These are phyloP conservation scores for Pseudotulostoma volvatum DNA, from an alignment of 495 filamentous ascomycete genomes.

Conservation along the genomic window DNA sequence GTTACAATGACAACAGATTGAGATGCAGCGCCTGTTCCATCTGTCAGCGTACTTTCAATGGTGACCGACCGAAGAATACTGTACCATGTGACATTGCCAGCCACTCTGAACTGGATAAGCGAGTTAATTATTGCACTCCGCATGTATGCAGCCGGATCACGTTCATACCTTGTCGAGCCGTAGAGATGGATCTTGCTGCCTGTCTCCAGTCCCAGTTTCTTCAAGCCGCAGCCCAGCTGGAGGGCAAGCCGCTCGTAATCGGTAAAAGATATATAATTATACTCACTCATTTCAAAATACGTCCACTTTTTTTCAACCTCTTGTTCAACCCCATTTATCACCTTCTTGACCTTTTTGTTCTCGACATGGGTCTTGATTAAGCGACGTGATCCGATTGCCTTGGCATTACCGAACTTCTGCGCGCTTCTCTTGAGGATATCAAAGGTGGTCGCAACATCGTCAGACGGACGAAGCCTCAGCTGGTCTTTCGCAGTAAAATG, in stretches of 20 bases:
- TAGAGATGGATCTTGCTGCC: constrained; percentile 71
- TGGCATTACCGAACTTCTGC: constrained; percentile 73
- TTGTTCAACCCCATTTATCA: constrained; percentile 73
- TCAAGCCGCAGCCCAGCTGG: constrained; percentile 58
- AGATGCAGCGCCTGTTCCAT: constrained; percentile 41
- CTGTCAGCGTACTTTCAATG: background rate
- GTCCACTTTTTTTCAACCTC: constrained; percentile 94
- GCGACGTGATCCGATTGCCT: constrained; percentile 64
- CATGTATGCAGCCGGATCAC: too few species aligned
- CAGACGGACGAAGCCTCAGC: constrained; percentile 46
- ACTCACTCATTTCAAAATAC: constrained; percentile 83
- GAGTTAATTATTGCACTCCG: too few species aligned
- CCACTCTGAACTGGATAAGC: constrained; percentile 46
- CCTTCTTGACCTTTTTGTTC: constrained; percentile 94
- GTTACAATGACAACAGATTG: constrained; percentile 93
- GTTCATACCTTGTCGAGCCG: constrained; percentile 57
- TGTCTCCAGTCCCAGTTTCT: constrained; percentile 62
- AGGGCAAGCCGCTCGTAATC: constrained; percentile 70
- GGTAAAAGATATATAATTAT: constrained; percentile 71
- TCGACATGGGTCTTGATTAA: constrained; percentile 77
- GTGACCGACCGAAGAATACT: constrained; percentile 6
- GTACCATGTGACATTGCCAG: constrained; percentile 54
- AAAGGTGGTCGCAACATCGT: constrained; percentile 66
- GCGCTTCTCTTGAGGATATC: constrained; percentile 71
- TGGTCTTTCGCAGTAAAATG: constrained; percentile 55